Evolutionary conservation across 768 basidiomycete genomes (phyloP).

Genomic region (Austroboletus festivus): DNA sequence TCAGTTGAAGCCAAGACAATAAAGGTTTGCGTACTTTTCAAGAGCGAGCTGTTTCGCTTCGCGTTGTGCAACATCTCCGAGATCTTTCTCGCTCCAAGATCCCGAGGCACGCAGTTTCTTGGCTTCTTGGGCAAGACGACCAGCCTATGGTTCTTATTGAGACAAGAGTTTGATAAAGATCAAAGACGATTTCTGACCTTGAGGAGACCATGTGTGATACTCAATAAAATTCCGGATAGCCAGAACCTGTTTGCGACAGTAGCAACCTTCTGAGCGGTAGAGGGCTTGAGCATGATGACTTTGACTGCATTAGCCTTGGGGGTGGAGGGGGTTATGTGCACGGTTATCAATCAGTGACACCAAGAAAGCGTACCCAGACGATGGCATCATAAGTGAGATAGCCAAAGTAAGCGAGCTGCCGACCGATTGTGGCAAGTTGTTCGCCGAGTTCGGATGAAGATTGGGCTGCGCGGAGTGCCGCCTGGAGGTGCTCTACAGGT

Average conservation of each 20-base stretch:
- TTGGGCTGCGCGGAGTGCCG: conserved; percentile 71
- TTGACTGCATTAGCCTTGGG: conserved; percentile 63
- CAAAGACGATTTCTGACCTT: conserved; percentile 47
- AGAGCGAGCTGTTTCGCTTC: conserved; percentile 61
- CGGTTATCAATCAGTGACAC: not conserved
- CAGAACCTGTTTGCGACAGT: conserved; percentile 80
- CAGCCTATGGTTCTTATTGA: conserved; percentile 39
- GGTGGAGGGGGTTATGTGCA: not conserved
- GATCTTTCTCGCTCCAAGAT: conserved; percentile 61
- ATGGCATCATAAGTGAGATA: conserved; percentile 82
- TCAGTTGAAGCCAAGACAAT: conserved; percentile 4
- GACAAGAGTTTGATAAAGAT: not conserved
- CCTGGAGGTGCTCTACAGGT: conserved; percentile 90
- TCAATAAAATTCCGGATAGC: conserved; percentile 83
- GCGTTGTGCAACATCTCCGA: conserved; percentile 61
- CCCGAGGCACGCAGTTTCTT: conserved; percentile 46
- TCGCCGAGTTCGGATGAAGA: conserved; percentile 57
- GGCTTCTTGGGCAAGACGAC: conserved; percentile 57
- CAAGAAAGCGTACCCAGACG: conserved; percentile 65
- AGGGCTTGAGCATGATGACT: conserved; percentile 58
- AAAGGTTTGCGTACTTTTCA: conserved; percentile 40
- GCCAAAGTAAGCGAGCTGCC: conserved; percentile 86
- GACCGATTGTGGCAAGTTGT: conserved; percentile 71
- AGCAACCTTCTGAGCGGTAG: conserved; percentile 55
- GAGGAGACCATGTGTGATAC: conserved; percentile 63